Base-by-base conservation (phyloP, 345 rosid genomes). In the Syzygium jambos region DNA sequence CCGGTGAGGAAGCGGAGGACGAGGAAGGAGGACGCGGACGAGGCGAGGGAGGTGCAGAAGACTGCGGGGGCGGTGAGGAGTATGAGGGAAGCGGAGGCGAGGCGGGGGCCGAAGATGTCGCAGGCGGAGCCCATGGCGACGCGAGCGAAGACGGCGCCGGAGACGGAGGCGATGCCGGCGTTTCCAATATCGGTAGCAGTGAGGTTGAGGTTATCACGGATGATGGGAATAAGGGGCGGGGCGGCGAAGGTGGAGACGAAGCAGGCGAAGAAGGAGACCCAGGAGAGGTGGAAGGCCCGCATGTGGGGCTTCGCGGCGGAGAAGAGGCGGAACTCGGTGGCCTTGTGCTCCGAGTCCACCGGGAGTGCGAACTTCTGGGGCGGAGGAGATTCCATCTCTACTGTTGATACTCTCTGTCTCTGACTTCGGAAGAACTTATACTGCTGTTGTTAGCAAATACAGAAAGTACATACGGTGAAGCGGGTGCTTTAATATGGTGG, bases 241-340 rank as follows among this genome's bases (percentile, higher is more conserved):
- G 98, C 97, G 3, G 98, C 98, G 84, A 97, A 97, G 52, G 95
- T 94, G 87, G 99, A 95, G 25, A 97, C 97, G 57, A 97, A 97
- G 63, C 98, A 95, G 27, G 98, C 77, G 85, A 97, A 95, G 92
- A 95, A 97, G 34, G 98, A 96, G 4, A 95, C 63, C 99, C 99
- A 97, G 3, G 98, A 95, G 52, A 97, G 94, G 85, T 97, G 98
- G 86, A 97, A 95, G 43, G 99, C 95, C 85, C 96, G 87, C 99
- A 95, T 97, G 90, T 97, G 99, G 9, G 98, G 98, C 43, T 88
- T 93, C 15, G 97, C 94, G 6, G 88, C n/a, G 7, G 99, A 97
- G 87, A 94, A 93, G 43, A 95, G 86, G 2, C 94, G 93, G 90
- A 97, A 95, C 68, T 90, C 94, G 43, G 95, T 95, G 16, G 99